A percentile compares a stretch with the other conserved stretches of the same genome.
These are phyloP conservation scores for Trichomonascaceae sp. DNA, from an alignment of 1,139 yeast genomes.

Conservation along the genomic window DNA sequence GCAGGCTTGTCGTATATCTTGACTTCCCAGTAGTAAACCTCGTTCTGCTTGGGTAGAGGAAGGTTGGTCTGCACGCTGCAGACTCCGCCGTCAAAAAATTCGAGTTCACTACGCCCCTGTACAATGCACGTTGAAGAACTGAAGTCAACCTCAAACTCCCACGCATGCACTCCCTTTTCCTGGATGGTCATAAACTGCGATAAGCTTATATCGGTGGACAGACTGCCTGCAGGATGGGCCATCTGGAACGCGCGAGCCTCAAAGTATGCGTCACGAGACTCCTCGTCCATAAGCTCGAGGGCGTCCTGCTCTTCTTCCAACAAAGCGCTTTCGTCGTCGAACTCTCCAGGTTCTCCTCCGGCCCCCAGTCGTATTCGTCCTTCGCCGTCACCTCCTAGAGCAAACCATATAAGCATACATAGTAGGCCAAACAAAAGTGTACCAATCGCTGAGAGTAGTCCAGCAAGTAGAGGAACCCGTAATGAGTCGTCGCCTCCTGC, in stretches of 20 bases:
- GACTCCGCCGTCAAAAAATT: slow-evolving; percentile 52
- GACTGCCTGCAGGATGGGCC: slow-evolving; percentile 32
- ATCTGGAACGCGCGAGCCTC: slow-evolving; percentile 43
- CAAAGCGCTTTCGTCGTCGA: slow-evolving; percentile 53
- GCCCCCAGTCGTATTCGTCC: slow-evolving; percentile 27
- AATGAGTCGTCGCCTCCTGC: slow-evolving; percentile 2
- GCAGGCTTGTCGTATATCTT: slow-evolving; percentile 55
- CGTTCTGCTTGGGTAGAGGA: slow-evolving; percentile 77
- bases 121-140: slow-evolving; percentile 47
- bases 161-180: slow-evolving; percentile 87
- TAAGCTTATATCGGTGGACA: slow-evolving; percentile 29
- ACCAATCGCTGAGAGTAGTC: slow-evolving; percentile 26
- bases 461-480: slow-evolving; percentile 24
- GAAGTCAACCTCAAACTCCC: slow-evolving; percentile 73
- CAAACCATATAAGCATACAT: slow-evolving; percentile 23
- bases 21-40: slow-evolving; percentile 82
- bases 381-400: slow-evolving; percentile 22
- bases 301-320: slow-evolving; percentile 60
- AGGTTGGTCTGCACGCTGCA: slow-evolving; percentile 74
- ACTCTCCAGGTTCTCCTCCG: slow-evolving; percentile 39
- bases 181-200: slow-evolving; percentile 49
- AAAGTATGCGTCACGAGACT: slow-evolving; percentile 31
- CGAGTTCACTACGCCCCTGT: slow-evolving; percentile 61
- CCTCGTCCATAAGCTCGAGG: slow-evolving; percentile 48
- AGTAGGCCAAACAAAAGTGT: slow-evolving; percentile 22